phyloP scores from a whole-genome alignment of 768 basidiomycete species.

The Xanthoconium purpureum region DNA sequence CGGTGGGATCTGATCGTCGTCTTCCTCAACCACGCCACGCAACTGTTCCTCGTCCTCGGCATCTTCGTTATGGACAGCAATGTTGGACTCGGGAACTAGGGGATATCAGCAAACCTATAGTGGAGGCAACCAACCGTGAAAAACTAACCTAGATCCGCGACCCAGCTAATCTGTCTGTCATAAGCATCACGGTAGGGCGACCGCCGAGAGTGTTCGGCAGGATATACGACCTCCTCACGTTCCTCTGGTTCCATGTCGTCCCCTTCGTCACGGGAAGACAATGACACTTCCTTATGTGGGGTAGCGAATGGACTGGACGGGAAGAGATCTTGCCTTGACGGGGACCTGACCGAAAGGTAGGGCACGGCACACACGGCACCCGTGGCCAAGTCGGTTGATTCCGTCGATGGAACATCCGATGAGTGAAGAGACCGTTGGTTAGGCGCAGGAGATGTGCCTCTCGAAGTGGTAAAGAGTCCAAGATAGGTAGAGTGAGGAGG shows the following conservation, averaged over 20 bases:
- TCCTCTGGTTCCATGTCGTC: conserved; percentile 42
- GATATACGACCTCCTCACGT: conserved; percentile 59
- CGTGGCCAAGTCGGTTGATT: conserved; percentile 43
- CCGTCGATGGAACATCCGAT: conserved; percentile 50
- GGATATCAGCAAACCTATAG: conserved; percentile 9
- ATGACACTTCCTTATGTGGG: conserved; percentile 61
- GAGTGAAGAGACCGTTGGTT: conserved; percentile 43
- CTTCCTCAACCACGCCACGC: conserved; percentile 36
- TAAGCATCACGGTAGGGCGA: conserved; percentile 49
- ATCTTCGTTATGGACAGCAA: conserved; percentile 56
- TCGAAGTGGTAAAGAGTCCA: conserved; percentile 42
- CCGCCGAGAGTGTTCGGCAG: conserved; percentile 52
- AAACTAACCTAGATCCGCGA: conserved; percentile 64
- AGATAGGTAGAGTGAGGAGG: conserved; percentile 39
- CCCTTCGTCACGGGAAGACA: conserved; percentile 51
- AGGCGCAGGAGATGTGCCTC: conserved; percentile 32
- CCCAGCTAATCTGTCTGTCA: conserved; percentile 70
- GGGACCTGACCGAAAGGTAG: conserved; percentile 41
- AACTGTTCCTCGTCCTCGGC: conserved; percentile 43
- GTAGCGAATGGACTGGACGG: conserved; percentile 71
- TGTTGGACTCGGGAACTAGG: conserved; percentile 59
- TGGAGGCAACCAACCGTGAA: conserved; percentile 1
- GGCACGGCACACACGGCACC: conserved; percentile 48
- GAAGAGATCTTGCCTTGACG: conserved; percentile 57
- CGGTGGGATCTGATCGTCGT: conserved; percentile 51